Conservation (phyloP, 2,329 filamentous ascomycete species). For the Bertia moriformis region DNA sequence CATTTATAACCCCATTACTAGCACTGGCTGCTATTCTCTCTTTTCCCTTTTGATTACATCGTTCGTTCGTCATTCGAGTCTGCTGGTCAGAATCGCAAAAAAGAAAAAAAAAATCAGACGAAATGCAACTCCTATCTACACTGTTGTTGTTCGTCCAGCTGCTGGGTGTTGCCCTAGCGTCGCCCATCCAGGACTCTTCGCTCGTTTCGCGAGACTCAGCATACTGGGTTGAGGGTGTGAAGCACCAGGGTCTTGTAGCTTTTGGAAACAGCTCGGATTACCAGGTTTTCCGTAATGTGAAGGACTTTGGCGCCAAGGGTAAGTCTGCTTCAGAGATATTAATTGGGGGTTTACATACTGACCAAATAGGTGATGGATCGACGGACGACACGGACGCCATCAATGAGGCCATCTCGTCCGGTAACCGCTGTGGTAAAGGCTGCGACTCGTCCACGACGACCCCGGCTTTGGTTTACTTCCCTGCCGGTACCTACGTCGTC, state of each 20-base stretch:
- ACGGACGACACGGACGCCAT: slow-evolving; percentile 56
- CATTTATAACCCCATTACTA: too few relatives aligned
- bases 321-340: neutral
- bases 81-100: too few relatives aligned
- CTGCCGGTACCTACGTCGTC: slow-evolving; percentile 50
- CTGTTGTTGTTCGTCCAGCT: too few relatives aligned
- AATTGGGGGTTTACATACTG: neutral
- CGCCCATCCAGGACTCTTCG: too few relatives aligned
- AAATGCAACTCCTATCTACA: too few relatives aligned
- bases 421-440: slow-evolving; percentile 44
- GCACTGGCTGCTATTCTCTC: too few relatives aligned
- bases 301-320: slow-evolving; percentile 30
- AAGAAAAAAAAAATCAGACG: too few relatives aligned
- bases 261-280: slow-evolving; percentile 31
- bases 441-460: slow-evolving; percentile 53
- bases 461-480: slow-evolving; percentile 57
- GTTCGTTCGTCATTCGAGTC: too few relatives aligned
- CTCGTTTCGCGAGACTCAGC: too few relatives aligned
- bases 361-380: slow-evolving; percentile 20
- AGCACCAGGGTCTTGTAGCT: slow-evolving; percentile 37
- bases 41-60: too few relatives aligned
- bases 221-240: slow-evolving; percentile 39
- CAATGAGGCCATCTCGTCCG: slow-evolving; percentile 45
- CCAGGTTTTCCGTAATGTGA: slow-evolving; percentile 40
- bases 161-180: too few relatives aligned